Conservation (phyloP, 164 flowering plant genomes). For the Aristolochia contorta region DNA sequence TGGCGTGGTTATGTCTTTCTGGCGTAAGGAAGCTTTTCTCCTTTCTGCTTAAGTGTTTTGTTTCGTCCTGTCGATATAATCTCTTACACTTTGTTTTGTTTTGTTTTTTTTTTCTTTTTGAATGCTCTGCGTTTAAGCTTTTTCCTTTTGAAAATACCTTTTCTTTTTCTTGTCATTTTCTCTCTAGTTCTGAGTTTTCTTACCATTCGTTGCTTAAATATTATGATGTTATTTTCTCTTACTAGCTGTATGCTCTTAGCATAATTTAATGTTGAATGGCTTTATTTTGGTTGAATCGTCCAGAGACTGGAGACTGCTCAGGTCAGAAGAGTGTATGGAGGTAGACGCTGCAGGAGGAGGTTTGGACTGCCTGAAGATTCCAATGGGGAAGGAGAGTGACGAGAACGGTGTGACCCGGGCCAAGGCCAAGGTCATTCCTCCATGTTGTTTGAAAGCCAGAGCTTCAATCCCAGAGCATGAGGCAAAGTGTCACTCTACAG, state of each 20-base stretch:
- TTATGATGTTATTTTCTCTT: no score
- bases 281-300: neutral
- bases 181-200: neutral
- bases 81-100: neutral
- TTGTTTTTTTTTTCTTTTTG: neutral
- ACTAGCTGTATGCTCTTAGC: no score
- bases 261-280: neutral
- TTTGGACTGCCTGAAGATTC: slow-evolving; percentile 74
- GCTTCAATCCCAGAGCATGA: slow-evolving; percentile 63
- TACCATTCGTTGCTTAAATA: no score
- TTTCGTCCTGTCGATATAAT: neutral
- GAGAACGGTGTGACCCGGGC: slow-evolving; percentile 4
- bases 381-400: slow-evolving; percentile 73
- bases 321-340: slow-evolving; percentile 63
- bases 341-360: slow-evolving; percentile 54
- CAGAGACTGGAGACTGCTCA: slow-evolving; percentile 68
- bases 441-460: slow-evolving; percentile 83
- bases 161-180: neutral
- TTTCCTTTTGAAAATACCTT: neutral
- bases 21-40: no score
- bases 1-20: no score
- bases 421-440: slow-evolving; percentile 36
- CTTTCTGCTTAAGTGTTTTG: neutral
- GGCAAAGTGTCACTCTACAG: slow-evolving; percentile 77
- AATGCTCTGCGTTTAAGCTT: neutral